Evolutionary conservation across 176 grass and related monocot genomes (phyloP), one percentile per base, ranked within the genome.

Genomic region (Coix lacrymajobi): DNA sequence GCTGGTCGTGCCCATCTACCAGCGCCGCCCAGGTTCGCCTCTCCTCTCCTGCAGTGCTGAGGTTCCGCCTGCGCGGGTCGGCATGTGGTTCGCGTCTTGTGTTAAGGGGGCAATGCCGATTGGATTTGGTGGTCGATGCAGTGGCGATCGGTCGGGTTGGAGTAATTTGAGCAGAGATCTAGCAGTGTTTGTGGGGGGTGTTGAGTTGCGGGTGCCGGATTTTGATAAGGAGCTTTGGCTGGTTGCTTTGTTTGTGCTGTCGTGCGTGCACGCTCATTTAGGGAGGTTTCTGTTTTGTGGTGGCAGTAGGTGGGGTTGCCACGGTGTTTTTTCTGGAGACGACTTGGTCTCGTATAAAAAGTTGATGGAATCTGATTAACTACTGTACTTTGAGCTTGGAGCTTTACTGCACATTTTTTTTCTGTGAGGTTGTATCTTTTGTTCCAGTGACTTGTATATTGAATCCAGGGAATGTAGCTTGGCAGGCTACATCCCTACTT

Each of bases 1-100:
- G 82, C 85, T 85, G 85, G 78, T 94, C 92, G 20, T 58, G 77
- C 45, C 73, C 82, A 46, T 73, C 85, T 49, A 12, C 73, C 48
- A 31, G 73, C 82, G 82, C 82, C 19, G 82, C 48, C 11, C 73
- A 77, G 82, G 82, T 84, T 36, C 14, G 82, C 26, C 33, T 36
- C 19, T 32, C 31, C 33, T 28, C 62, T 41, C 34, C 73, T 8
- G 20, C 8, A 24, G 11, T 69, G 16, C 17, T 3, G 12, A 19
- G 2, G 26, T 37, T 40, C 17, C 25, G 60, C 48, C 60, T 0
- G 32, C 43, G 60, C 31, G n/a, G 71, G 43, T 17, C 31, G 30
- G 32, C 71, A 37, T 24, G 54, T 24, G 54, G 65, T 4, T 3
- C 34, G 26, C 69, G 56, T 77, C 30, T n/a, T 4, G 44, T 56